A percentile compares a stretch with the other conserved stretches of the same genome.
phyloP scores from a whole-genome alignment of 2,329 filamentous ascomycete species.

The Aspergillus tamarii region DNA sequence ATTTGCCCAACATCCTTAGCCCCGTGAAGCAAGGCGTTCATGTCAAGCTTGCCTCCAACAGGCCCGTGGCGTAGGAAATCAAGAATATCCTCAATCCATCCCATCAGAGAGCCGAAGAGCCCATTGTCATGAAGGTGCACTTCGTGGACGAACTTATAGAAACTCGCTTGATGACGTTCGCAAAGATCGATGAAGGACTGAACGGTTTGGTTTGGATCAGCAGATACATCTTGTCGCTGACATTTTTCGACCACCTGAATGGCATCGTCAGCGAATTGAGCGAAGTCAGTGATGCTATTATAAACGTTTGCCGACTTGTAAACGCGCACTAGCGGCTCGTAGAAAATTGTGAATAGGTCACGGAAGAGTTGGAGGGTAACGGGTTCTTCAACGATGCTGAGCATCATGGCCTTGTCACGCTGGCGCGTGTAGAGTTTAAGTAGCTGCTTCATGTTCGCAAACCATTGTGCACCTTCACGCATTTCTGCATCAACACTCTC shows the following conservation, averaged over 20 bases:
- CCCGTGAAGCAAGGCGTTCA: conserved; percentile 89
- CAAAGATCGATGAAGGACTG: conserved; percentile 98
- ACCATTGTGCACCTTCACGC: conserved; percentile 85
- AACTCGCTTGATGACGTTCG: conserved; percentile 90
- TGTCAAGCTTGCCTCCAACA: conserved; percentile 80
- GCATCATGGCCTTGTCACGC: conserved; percentile 96
- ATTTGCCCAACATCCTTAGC: conserved; percentile 69
- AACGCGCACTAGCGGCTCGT: conserved; percentile 92
- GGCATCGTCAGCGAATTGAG: conserved; percentile 87
- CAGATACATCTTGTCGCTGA: conserved; percentile 78
- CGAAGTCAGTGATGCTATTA: conserved; percentile 95
- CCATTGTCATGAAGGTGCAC: conserved; percentile 97
- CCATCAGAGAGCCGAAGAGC: conserved; percentile 93
- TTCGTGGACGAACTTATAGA: conserved; percentile 99
- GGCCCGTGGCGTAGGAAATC: conserved; percentile 90
- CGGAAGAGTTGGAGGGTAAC: conserved; percentile 96
- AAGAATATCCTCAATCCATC: conserved; percentile 93
- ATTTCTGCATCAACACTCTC: conserved; percentile 86
- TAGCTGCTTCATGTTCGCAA: conserved; percentile 92
- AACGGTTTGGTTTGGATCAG: conserved; percentile 96
- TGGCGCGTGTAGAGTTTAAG: conserved; percentile 90
- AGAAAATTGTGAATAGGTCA: conserved; percentile 97
- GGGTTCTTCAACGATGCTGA: conserved; percentile 90
- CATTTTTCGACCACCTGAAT: conserved; percentile 75
- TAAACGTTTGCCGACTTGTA: conserved; percentile 99